A percentile compares a stretch with the other conserved stretches of the same genome.
Conservation (phyloP, 352 stramenopile species). For the Phytophthora idaei region DNA sequence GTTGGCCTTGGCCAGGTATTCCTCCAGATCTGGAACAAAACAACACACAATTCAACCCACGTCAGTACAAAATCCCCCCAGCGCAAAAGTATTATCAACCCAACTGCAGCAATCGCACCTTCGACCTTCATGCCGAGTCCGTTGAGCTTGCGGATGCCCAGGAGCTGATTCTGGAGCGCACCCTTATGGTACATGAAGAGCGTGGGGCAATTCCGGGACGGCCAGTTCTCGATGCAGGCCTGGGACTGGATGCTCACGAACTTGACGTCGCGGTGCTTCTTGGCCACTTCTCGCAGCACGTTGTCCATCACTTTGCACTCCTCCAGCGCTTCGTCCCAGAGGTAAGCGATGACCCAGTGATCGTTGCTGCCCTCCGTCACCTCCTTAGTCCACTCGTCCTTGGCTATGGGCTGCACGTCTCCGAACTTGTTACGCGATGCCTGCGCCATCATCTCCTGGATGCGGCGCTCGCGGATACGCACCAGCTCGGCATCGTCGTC, state of each 20-base stretch:
- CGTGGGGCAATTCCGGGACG: conserved; percentile 89
- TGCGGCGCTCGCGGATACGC: conserved; percentile 84
- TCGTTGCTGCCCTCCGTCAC: conserved; percentile 91
- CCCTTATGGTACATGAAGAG: conserved; percentile 94
- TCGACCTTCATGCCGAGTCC: conserved; percentile 88
- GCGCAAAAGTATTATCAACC: neutral
- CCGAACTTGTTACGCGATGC: conserved; percentile 88
- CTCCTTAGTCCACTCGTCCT: conserved; percentile 93
- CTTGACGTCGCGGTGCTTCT: conserved; percentile 91
- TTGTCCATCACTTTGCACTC: conserved; percentile 93
- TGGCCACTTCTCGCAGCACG: conserved; percentile 80
- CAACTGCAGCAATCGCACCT: conserved; percentile 38
- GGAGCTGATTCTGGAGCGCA: conserved; percentile 87
- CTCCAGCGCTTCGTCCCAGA: conserved; percentile 89
- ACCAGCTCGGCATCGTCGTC: conserved; percentile 80
- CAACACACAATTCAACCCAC: conserved; percentile 6
- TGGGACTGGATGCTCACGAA: conserved; percentile 94
- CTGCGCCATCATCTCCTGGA: conserved; percentile 88
- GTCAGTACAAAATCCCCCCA: conserved; percentile 7
- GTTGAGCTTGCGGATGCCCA: conserved; percentile 89
- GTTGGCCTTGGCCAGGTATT: conserved; percentile 79
- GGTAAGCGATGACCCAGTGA: conserved; percentile 89
- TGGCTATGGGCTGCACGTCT: conserved; percentile 90
- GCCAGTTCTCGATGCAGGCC: conserved; percentile 93
- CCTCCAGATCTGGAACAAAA: conserved; percentile 75